Base-by-base conservation (phyloP, 495 filamentous ascomycete species). In the Cercophora scortea region DNA sequence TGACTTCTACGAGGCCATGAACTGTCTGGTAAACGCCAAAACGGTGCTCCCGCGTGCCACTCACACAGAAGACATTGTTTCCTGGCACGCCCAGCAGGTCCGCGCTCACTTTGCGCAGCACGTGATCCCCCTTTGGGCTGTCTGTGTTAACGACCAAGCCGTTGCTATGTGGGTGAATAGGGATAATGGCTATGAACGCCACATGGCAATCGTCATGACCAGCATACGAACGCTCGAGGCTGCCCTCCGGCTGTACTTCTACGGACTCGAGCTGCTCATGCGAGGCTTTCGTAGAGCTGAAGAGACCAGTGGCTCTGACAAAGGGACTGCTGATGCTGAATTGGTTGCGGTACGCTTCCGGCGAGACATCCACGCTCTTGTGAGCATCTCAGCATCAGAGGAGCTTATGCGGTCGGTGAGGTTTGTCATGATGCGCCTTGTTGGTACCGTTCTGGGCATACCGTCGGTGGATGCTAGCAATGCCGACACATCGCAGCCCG, bases 281-380 rank as follows among this genome's bases (percentile, higher is more conserved):
- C 61, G 67, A 34, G 71, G 68, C 13, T 67, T 75, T 39, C 32
- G 42, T 6, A 59, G 56, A 1, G 32, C 59, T n/a, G 57, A 42
- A 11, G 53, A 51, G 25, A 49, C 19, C 13, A 45, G 36, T 38
- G 35, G 12, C 8, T 47, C 55, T 3, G 46, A 52, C 9, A 53
- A 50, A 15, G 55, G 47, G 10, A 60, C 44, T 61, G 52, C 40
- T 11, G 57, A 66, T 25, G 53, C 47, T 12, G 71, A 78, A 5
- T 54, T 53, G 6, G 63, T 74, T 8, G 66, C 79, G 45, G 48
- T 64, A 16, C 78, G 74, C 18, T 80, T 88, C 52, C 71, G 73
- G 16, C 71, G 79, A 38, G 78, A 82, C 54, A 76, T 90, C 19
- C 77, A 86, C 59, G 79, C 83, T 16, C 76, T 89, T 19, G 76